phyloP scores from a whole-genome alignment of 306 rosid species.

The Quercus robur region DNA sequence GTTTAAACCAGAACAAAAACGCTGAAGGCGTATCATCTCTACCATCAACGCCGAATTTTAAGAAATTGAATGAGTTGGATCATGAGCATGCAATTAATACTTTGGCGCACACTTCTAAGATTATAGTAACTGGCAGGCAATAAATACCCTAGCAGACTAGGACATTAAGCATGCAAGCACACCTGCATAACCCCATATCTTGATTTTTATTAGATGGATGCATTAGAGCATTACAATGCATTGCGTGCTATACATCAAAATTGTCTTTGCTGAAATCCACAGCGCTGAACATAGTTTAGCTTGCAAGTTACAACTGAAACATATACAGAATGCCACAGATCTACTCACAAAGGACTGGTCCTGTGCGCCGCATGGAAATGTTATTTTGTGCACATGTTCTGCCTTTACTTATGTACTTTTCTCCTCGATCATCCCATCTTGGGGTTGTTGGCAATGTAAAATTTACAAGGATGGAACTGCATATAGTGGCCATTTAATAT shows the following conservation, averaged over 20 bases:
- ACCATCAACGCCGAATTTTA: neutral
- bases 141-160: no score
- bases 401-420: neutral
- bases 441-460: neutral
- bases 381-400: neutral
- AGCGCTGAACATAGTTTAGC: neutral
- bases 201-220: neutral
- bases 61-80: neutral
- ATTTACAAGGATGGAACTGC: conserved; percentile 14
- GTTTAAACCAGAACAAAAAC: neutral
- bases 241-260: neutral
- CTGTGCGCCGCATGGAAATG: neutral
- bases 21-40: neutral
- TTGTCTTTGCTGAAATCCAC: neutral
- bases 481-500: conserved; percentile 14
- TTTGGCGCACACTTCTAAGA: no score
- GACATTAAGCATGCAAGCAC: neutral
- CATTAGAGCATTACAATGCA: neutral
- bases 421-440: neutral
- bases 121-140: no score
- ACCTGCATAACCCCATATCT: neutral
- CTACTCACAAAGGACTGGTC: neutral
- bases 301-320: neutral
- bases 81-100: neutral
- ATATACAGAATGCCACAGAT: neutral